Conservation (phyloP, 129 eudicot genomes). For the Pulicaria dysenterica region DNA sequence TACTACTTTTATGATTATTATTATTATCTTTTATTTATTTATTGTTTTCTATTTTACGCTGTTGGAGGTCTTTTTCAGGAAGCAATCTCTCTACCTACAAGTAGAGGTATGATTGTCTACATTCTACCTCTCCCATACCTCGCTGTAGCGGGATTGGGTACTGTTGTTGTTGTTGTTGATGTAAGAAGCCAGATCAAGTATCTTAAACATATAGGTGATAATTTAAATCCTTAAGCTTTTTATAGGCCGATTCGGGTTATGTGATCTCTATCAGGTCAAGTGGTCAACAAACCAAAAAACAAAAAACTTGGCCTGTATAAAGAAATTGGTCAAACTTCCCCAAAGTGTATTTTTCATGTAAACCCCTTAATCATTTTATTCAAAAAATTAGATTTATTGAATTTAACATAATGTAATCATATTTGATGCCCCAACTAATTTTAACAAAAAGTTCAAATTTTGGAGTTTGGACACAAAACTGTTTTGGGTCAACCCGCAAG, state of each 20-base stretch:
- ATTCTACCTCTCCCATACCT: too few relatives aligned
- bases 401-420: neutral
- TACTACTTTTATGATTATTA: too few relatives aligned
- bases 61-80: too few relatives aligned
- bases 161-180: too few relatives aligned
- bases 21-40: too few relatives aligned
- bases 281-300: too few relatives aligned
- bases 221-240: neutral
- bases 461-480: neutral
- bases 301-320: neutral
- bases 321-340: neutral
- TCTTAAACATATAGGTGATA: neutral
- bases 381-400: neutral
- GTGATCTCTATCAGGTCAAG: neutral
- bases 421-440: neutral
- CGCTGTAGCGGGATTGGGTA: too few relatives aligned
- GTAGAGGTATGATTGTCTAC: too few relatives aligned
- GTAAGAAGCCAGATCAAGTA: neutral
- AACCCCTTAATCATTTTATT: neutral
- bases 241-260: neutral
- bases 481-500: neutral
- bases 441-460: neutral
- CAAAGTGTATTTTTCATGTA: constrained; percentile 20
- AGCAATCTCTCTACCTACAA: too few relatives aligned
- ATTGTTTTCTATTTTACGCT: too few relatives aligned